phyloP scores from a whole-genome alignment of 768 basidiomycete genomes.

The Candolleomyces eurysporus region DNA sequence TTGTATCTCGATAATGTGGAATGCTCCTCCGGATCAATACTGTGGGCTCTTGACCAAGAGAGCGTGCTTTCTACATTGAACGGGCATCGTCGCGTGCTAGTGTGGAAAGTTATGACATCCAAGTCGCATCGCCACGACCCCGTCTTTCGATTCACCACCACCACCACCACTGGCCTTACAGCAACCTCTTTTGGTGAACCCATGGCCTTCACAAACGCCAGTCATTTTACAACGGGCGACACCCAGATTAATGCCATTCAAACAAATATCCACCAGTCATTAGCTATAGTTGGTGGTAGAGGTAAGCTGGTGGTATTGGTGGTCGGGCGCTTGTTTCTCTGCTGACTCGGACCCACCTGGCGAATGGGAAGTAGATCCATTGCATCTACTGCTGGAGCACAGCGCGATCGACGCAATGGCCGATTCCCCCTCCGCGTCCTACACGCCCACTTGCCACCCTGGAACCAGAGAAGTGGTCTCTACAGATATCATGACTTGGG shows the following conservation, averaged over 20 bases:
- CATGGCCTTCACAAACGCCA: not conserved
- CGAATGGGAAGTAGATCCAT: not conserved
- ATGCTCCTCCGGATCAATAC: too few species aligned
- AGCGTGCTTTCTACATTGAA: too few species aligned
- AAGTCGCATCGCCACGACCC: too few species aligned
- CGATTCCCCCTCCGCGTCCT: not conserved
- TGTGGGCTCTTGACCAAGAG: too few species aligned
- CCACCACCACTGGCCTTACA: too few species aligned
- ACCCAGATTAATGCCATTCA: not conserved
- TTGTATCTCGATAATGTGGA: too few species aligned
- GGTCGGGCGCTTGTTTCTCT: not conserved
- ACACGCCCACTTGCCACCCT: not conserved
- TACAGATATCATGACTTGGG: not conserved
- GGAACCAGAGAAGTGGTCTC: not conserved
- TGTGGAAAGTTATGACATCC: too few species aligned
- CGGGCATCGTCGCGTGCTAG: too few species aligned
- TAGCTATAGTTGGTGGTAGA: not conserved
- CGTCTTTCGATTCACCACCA: too few species aligned
- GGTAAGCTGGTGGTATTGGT: not conserved
- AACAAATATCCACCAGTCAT: not conserved
- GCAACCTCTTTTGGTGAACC: too few species aligned
- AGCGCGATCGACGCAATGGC: not conserved
- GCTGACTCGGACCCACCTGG: not conserved
- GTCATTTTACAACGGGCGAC: not conserved
- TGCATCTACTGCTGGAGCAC: not conserved